phyloP scores from a whole-genome alignment of 495 filamentous ascomycete genomes.

The Penicillium nucicola region DNA sequence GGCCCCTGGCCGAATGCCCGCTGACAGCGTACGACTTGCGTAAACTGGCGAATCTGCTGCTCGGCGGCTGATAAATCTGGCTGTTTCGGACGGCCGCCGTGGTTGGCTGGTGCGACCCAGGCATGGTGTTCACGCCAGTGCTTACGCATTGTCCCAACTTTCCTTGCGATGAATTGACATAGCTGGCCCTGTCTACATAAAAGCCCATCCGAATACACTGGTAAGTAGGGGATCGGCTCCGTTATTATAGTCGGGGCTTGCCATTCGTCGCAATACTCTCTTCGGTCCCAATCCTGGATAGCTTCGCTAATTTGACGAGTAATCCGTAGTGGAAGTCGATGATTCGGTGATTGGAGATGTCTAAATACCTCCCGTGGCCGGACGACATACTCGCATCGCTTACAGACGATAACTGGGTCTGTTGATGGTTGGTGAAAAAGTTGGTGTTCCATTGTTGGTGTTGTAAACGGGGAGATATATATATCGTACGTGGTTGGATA shows the following conservation, averaged over 20 bases:
- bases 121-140: neutral
- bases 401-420: too few relatives aligned
- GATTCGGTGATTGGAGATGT: neutral
- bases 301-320: neutral
- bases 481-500: too few relatives aligned
- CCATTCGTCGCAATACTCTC: neutral
- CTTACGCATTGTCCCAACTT: neutral
- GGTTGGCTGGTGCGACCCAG: neutral
- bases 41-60: neutral
- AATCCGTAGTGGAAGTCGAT: neutral
- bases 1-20: too few relatives aligned
- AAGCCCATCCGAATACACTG: neutral
- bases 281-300: neutral
- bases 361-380: neutral
- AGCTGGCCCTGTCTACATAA: neutral
- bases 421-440: too few relatives aligned
- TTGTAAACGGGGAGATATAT: too few relatives aligned
- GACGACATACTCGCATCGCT: too few relatives aligned
- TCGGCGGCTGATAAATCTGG: neutral
- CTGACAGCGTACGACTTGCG: too few relatives aligned
- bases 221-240: neutral
- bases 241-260: neutral
- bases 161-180: neutral
- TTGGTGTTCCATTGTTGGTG: too few relatives aligned
- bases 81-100: neutral